Evolutionary conservation across 2,329 filamentous ascomycete genomes (phyloP), one percentile per base, ranked within the genome.

Genomic region (Didymella glomerata): DNA sequence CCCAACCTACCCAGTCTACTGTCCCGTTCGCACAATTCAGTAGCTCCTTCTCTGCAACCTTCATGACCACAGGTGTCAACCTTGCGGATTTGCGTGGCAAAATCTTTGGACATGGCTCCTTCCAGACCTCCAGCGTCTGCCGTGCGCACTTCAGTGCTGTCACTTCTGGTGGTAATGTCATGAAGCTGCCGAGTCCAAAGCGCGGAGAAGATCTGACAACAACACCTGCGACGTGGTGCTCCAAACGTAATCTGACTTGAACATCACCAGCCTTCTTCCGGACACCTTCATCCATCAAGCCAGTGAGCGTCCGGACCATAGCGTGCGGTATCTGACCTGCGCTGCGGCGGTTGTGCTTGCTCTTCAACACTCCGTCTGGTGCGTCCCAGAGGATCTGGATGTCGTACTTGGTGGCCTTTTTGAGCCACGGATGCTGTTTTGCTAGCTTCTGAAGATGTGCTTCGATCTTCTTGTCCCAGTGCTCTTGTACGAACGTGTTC

Each of bases 381-480:
- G 71, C 59, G 9, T 64, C 58, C 72, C 72, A 75, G 1, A 66
- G 9, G 9, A 76, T 58, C 34, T 64, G 63, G 3, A 75, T 62
- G 22, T 73, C 59, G 47, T 69, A 73, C 9, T 36, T 58, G 0
- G 57, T 32, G 8, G 69, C 72, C 32, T 68, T 73, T 1, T 22
- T 18, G 34, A 76, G 5, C 72, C 72, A 76, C 0, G 66, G 61
- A 42, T 69, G 55, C 36, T 52, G 57, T 40, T 69, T 73, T 1
- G 47, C 59, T 34, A 75, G 38, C 38, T 72, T 75, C 5, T 57
- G 46, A 1, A 76, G 38, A 48, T 70, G 68, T 1, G 44, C 22
- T 2, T 46, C 42, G 6, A 73, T 62, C 45, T 69, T 72, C 47
- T 64, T 66, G 38, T 67, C 66, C 73, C 73, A 76, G 32, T 76